Percentiles rank a stretch among this genome's conserved stretches.
These are phyloP conservation scores for Aspergillus persii DNA, from an alignment of 2,329 filamentous ascomycete genomes.

Conservation along the genomic window DNA sequence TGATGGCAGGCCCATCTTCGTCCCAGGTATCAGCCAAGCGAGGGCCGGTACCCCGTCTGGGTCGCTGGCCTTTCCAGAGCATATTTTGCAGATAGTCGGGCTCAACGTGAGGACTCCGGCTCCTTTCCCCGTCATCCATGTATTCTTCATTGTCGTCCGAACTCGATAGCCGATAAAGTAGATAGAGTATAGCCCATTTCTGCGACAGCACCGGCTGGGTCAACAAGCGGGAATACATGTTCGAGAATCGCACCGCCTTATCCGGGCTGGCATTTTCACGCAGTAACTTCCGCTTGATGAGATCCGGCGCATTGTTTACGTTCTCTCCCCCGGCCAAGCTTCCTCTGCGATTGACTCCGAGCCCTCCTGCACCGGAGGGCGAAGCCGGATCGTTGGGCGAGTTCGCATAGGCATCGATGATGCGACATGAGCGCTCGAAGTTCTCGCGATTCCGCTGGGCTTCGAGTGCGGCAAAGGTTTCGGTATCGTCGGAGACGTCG, in stretches of 20 bases:
- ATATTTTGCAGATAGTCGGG: slow-evolving; percentile 39
- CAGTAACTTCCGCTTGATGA: slow-evolving; percentile 86
- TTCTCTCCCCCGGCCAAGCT: slow-evolving; percentile 40
- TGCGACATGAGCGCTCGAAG: slow-evolving; percentile 40
- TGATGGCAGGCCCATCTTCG: slow-evolving; percentile 39
- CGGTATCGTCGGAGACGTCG: slow-evolving; percentile 31
- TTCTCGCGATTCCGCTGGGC: slow-evolving; percentile 34
- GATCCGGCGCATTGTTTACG: slow-evolving; percentile 86
- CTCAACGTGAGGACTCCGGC: slow-evolving; percentile 41
- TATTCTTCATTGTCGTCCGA: slow-evolving; percentile 39
- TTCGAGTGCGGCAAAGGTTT: slow-evolving; percentile 36
- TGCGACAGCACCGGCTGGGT: slow-evolving; percentile 89
- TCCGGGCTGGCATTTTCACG: slow-evolving; percentile 70
- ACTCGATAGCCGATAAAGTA: slow-evolving; percentile 80
- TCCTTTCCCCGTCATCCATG: slow-evolving; percentile 25
- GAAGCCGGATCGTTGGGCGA: slow-evolving; percentile 26
- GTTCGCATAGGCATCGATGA: slow-evolving; percentile 31
- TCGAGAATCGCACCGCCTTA: slow-evolving; percentile 80
- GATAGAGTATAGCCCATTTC: slow-evolving; percentile 95
- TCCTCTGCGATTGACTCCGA: slow-evolving; percentile 25
- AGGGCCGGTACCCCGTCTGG: slow-evolving; percentile 21
- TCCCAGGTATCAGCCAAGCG: slow-evolving; percentile 28
- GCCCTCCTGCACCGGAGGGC: slow-evolving; percentile 18
- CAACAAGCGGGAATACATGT: slow-evolving; percentile 83
- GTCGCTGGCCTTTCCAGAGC: slow-evolving; percentile 28